Percentiles rank a stretch among this genome's conserved stretches.
These are phyloP conservation scores for Coemansia sp. DNA, from an alignment of 192 early-diverging fungal species.

Conservation along the genomic window DNA sequence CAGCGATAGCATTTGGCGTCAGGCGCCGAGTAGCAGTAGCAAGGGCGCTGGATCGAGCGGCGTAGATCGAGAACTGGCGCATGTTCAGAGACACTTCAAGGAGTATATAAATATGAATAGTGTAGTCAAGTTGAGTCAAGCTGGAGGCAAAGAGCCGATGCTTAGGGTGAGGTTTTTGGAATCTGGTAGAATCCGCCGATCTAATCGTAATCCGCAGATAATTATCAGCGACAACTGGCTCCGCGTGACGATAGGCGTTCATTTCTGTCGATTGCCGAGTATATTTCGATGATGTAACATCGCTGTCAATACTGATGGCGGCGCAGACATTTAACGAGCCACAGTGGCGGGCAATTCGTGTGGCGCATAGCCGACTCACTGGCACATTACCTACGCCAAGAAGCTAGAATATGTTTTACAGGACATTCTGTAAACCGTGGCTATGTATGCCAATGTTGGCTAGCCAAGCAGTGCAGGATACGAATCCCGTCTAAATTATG, in stretches of 20 bases:
- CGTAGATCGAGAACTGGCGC: slow-evolving; percentile 42
- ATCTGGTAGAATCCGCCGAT: not conserved
- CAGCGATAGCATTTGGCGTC: not conserved
- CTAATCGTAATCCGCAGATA: not conserved
- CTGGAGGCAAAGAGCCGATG: not conserved
- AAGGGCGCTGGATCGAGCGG: slow-evolving; percentile 21
- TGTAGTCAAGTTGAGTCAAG: too few relatives aligned
- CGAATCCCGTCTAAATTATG: not conserved
- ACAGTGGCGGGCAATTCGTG: slow-evolving; percentile 2
- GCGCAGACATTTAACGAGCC: not conserved
- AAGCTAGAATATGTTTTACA: not conserved
- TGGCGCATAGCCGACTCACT: slow-evolving; percentile 1
- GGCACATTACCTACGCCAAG: not conserved
- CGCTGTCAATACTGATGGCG: not conserved
- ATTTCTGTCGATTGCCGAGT: not conserved
- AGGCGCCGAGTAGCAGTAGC: slow-evolving; percentile 3
- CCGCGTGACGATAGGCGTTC: not conserved
- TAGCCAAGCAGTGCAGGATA: not conserved
- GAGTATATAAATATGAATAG: not conserved
- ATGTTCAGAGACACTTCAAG: slow-evolving; percentile 13
- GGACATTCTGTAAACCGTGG: not conserved
- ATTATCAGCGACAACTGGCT: not conserved
- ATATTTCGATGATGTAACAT: not conserved
- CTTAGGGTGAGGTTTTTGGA: not conserved
- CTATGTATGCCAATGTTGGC: not conserved